phyloP scores from a whole-genome alignment of 2,329 filamentous ascomycete species.

The Pyricularia sp. region DNA sequence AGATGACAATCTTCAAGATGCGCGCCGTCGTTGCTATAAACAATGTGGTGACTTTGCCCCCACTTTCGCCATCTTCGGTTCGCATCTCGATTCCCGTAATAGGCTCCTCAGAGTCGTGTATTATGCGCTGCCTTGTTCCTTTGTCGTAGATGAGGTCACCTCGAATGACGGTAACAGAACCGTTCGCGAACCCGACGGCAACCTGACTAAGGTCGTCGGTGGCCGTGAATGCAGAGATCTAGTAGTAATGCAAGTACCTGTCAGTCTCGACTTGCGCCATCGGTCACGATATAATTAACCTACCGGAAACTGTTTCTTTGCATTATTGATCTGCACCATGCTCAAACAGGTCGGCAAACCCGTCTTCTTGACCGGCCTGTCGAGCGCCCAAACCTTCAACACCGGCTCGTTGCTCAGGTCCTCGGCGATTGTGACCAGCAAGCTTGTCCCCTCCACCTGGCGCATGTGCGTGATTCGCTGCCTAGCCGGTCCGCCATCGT shows the following conservation, averaged over 20 bases:
- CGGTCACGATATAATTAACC: slow-evolving; percentile 15
- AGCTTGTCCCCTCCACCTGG: slow-evolving; percentile 77
- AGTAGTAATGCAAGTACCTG: slow-evolving; percentile 1
- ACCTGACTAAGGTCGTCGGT: slow-evolving; percentile 86
- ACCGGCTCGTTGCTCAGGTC: slow-evolving; percentile 81
- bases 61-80: slow-evolving; percentile 27
- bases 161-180: slow-evolving; percentile 83
- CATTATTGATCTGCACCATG: slow-evolving; percentile 79
- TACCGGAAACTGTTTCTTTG: slow-evolving; percentile 85
- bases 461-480: slow-evolving; percentile 72
- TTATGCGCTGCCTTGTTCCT: slow-evolving; percentile 85
- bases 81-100: slow-evolving; percentile 82
- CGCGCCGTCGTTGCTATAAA: slow-evolving; percentile 88
- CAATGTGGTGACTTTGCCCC: slow-evolving; percentile 56
- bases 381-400: slow-evolving; percentile 94
- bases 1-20: slow-evolving; percentile 78
- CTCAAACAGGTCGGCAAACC: slow-evolving; percentile 82
- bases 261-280: neutral
- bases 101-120: slow-evolving; percentile 94
- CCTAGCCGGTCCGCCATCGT: neutral
- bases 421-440: slow-evolving; percentile 81
- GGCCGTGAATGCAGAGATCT: slow-evolving; percentile 82
- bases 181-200: slow-evolving; percentile 92
- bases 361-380: slow-evolving; percentile 90
- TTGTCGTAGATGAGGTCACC: slow-evolving; percentile 94